Percentiles rank a stretch among this genome's conserved stretches.
Evolutionary conservation across 768 basidiomycete genomes (phyloP).

Genomic region (Sarcomyxa edulis): DNA sequence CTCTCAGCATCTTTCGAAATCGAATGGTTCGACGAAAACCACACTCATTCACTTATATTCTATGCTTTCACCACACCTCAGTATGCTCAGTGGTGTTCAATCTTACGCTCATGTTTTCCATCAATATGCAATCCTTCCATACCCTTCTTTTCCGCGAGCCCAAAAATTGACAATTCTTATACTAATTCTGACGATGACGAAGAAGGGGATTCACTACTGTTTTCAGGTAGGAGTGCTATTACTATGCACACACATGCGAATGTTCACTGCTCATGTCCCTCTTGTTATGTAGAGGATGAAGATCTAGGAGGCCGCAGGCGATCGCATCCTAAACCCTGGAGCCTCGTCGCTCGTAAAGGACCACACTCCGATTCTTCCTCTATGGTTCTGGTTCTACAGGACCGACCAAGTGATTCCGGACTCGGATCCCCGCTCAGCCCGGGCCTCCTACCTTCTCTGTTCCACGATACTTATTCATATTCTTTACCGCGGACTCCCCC

Average conservation of each 20-base stretch:
- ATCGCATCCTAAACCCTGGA: conserved; percentile 34
- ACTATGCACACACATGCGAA: too few species aligned
- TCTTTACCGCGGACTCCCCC: too few species aligned
- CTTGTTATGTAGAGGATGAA: too few species aligned
- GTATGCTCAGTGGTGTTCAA: conserved; percentile 15
- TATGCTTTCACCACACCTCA: conserved; percentile 11
- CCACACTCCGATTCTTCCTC: conserved; percentile 32
- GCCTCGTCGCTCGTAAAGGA: conserved; percentile 31
- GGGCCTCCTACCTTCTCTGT: conserved; percentile 29
- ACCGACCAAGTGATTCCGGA: conserved; percentile 15
- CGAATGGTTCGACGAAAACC: conserved; percentile 20
- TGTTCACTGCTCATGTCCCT: too few species aligned
- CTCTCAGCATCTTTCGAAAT: conserved; percentile 24
- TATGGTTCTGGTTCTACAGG: conserved; percentile 21
- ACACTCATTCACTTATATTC: conserved; percentile 8
- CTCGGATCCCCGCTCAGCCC: conserved; percentile 28
- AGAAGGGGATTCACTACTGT: too few species aligned
- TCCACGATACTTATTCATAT: conserved; percentile 13
- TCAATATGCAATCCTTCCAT: too few species aligned
- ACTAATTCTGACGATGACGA: too few species aligned
- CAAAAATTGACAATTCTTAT: too few species aligned
- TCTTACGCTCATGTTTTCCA: conserved; percentile 7
- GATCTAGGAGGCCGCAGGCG: too few species aligned
- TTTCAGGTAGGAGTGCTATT: too few species aligned
- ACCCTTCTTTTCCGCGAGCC: too few species aligned